A percentile compares a stretch with the other conserved stretches of the same genome.
Evolutionary conservation across 441 rosid genomes (phyloP).

Genomic region (Melianthus villosus): DNA sequence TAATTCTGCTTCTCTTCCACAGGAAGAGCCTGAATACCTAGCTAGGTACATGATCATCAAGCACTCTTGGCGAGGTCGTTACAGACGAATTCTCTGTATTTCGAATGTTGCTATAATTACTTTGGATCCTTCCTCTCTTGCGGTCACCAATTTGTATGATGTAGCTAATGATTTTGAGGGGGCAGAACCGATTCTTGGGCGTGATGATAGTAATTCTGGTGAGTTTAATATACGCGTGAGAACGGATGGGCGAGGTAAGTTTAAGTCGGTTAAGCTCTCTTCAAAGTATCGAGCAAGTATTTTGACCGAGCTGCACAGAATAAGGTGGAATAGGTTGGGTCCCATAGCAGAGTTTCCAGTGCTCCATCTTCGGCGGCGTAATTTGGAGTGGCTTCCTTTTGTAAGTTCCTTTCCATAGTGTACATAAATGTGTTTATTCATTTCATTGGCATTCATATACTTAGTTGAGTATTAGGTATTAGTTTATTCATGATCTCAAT

Average conservation of each 20-base stretch:
- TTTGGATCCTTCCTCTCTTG: conserved; percentile 65
- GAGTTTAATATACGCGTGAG: conserved; percentile 81
- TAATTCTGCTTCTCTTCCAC: conserved; percentile 16
- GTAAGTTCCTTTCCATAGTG: conserved; percentile 26
- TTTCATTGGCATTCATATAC: too few species aligned
- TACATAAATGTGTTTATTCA: neutral
- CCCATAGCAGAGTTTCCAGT: conserved; percentile 78
- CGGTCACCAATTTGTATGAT: conserved; percentile 71
- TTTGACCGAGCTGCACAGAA: conserved; percentile 71
- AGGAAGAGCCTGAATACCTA: conserved; percentile 87
- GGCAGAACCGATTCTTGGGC: conserved; percentile 53
- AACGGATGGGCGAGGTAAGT: conserved; percentile 86
- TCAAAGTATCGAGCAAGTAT: conserved; percentile 67
- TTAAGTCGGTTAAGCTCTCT: conserved; percentile 69
- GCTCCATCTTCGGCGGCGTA: conserved; percentile 63
- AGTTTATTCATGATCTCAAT: too few species aligned
- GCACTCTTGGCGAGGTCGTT: conserved; percentile 98
- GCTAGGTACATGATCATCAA: conserved; percentile 77
- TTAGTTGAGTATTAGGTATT: too few species aligned
- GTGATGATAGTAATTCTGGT: conserved; percentile 45
- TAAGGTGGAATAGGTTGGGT: conserved; percentile 50
- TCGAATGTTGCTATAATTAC: conserved; percentile 52
- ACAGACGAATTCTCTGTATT: conserved; percentile 82
- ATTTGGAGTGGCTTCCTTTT: conserved; percentile 66
- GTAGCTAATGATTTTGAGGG: conserved; percentile 60